Evolutionary conservation across 768 basidiomycete species (phyloP).

Genomic region (Cytidiella melzeri): DNA sequence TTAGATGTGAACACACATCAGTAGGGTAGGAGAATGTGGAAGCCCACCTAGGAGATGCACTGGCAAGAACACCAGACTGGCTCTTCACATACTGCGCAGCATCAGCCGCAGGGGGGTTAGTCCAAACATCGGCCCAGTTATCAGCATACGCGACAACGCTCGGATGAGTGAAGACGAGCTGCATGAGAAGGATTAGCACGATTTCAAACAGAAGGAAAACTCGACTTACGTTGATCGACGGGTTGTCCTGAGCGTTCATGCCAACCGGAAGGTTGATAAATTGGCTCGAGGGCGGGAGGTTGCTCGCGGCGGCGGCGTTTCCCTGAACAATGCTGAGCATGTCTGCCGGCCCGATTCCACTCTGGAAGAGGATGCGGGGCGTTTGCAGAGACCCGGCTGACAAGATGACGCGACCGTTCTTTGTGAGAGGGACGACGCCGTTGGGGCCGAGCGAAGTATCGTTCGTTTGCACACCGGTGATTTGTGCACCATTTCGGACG

Average conservation of each 20-base stretch:
- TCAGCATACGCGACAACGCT: constrained; percentile 56
- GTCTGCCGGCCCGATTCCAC: constrained; percentile 56
- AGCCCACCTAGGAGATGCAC: constrained; percentile 46
- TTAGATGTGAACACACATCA: background rate
- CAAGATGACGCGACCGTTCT: constrained; percentile 55
- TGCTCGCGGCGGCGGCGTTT: constrained; percentile 39
- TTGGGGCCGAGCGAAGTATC: constrained; percentile 49
- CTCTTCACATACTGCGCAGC: constrained; percentile 44
- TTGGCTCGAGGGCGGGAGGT: constrained; percentile 40
- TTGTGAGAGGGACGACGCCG: constrained; percentile 47
- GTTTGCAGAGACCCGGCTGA: constrained; percentile 53
- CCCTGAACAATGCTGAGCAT: constrained; percentile 45
- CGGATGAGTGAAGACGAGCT: constrained; percentile 62
- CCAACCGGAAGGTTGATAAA: constrained; percentile 61
- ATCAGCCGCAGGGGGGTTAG: constrained; percentile 47
- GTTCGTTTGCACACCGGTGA: constrained; percentile 58
- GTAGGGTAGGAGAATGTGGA: background rate
- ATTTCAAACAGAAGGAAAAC: background rate
- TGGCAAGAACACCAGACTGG: constrained; percentile 51
- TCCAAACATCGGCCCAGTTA: constrained; percentile 59
- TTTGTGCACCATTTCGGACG: constrained; percentile 47
- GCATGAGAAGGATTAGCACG: too few relatives aligned
- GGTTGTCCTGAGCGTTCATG: constrained; percentile 52
- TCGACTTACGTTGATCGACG: constrained; percentile 49
- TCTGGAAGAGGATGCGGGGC: constrained; percentile 51